Base-by-base conservation (phyloP, 1,284 basidiomycete genomes). In the Leucoagaricus sp. region DNA sequence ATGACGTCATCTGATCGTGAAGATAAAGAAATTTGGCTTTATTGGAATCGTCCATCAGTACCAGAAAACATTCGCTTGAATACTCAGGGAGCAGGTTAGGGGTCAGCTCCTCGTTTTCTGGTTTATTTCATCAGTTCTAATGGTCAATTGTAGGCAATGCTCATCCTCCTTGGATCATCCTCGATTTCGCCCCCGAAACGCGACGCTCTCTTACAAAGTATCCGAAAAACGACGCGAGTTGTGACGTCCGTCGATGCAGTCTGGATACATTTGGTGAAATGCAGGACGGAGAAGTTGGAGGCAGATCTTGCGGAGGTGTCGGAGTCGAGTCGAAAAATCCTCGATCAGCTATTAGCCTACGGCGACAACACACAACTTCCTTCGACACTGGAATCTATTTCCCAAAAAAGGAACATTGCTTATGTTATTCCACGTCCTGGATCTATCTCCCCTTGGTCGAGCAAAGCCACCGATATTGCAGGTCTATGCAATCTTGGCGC, bases 391-490 rank as follows among this genome's bases (percentile, higher is more conserved):
- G 61, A 73, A 17, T 71, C 71, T 19, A 66, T 89, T 34, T 63
- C 72, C 26, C 63, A 67, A 17, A 65, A 68, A 40, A 36, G 26
- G 38, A 83, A 84, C 49, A 73, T 86, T 6, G 73, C 86, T 28
- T 96, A 86, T 69, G 84, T 96, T 36, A 74, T 91, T 8, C 94
- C 94, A n/a, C 77, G 94, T 59, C 79, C 60, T 69, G 77, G 77
- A 13, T 78, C 96, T 0, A 71, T 79, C 21, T 78, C 78, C 4
- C 76, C 78, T 1, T 98, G 96, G 96, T 97, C 95, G 7, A 95
- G 92, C 75, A 98, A 98, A 74, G 96, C 96, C 2, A 97, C 96
- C 1, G 95, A 98, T 69, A 98, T 98, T 59, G 84, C 94, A n/a
- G 75, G 77, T 21, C 86, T 96, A 60, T 98, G 96, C 74, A 89